phyloP scores from a whole-genome alignment of 2,329 filamentous ascomycete genomes.

The Leptosphaerulina australis region DNA sequence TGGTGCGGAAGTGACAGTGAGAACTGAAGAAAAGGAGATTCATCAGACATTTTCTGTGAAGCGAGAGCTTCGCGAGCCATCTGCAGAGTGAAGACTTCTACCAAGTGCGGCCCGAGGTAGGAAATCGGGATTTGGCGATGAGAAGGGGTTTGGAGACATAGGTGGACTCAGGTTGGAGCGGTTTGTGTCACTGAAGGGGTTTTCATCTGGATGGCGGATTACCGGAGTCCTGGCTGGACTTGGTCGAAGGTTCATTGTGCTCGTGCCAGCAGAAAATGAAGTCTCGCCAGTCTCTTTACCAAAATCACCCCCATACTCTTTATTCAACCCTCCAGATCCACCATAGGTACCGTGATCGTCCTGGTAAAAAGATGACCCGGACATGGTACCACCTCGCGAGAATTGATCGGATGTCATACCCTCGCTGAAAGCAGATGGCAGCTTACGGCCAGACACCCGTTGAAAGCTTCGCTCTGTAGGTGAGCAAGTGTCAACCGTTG shows the following conservation, averaged over 20 bases:
- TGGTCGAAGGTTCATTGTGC: slow-evolving; percentile 46
- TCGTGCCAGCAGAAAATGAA: slow-evolving; percentile 28
- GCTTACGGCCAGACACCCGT: slow-evolving; percentile 55
- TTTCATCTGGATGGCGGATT: slow-evolving; percentile 54
- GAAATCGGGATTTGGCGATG: slow-evolving; percentile 42
- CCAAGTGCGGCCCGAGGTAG: slow-evolving; percentile 45
- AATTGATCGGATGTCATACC: slow-evolving; percentile 53
- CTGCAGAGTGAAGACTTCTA: slow-evolving; percentile 53
- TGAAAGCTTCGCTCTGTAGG: slow-evolving; percentile 54
- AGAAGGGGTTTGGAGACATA: slow-evolving; percentile 46
- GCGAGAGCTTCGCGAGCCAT: slow-evolving; percentile 54
- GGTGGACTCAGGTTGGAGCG: slow-evolving; percentile 44
- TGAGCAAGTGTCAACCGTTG: slow-evolving; percentile 45
- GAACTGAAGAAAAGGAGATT: slow-evolving; percentile 26
- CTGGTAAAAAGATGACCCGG: slow-evolving; percentile 53
- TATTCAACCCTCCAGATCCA: slow-evolving; percentile 37
- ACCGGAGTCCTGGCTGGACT: slow-evolving; percentile 70
- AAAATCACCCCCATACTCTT: slow-evolving; percentile 32
- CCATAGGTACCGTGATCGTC: slow-evolving; percentile 53
- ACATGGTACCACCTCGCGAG: slow-evolving; percentile 39
- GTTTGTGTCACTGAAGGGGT: slow-evolving; percentile 32
- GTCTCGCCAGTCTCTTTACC: slow-evolving; percentile 39
- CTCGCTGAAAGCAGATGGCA: slow-evolving; percentile 56
- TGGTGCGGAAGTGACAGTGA: slow-evolving; percentile 31
- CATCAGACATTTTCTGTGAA: slow-evolving; percentile 56